A percentile compares a stretch with the other conserved stretches of the same genome.
Conservation (phyloP, 768 basidiomycete species). For the Russula lepida region DNA sequence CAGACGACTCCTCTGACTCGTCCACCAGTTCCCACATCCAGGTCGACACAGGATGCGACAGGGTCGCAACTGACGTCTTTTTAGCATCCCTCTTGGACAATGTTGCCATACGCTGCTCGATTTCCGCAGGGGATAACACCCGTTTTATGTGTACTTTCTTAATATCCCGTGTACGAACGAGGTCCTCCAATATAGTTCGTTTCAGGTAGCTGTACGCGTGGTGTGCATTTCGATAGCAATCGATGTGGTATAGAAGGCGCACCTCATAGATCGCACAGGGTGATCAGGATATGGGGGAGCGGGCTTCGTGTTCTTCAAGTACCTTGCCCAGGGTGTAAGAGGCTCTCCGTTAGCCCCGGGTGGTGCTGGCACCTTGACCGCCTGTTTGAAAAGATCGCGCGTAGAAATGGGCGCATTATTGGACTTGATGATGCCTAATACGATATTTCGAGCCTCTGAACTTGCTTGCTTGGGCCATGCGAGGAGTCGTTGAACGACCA, state of each 20-base stretch:
- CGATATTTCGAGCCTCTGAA: slow-evolving; percentile 22
- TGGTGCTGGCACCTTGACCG: slow-evolving; percentile 20
- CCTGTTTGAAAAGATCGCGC: slow-evolving; percentile 26
- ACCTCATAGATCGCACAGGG: slow-evolving; percentile 49
- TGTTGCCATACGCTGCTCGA: slow-evolving; percentile 21
- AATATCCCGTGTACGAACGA: slow-evolving; percentile 37
- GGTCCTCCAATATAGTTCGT: slow-evolving; percentile 38
- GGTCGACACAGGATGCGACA: slow-evolving; percentile 15
- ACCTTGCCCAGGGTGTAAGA: slow-evolving; percentile 9
- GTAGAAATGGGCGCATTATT: slow-evolving; percentile 23
- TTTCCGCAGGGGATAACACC: slow-evolving; percentile 26
- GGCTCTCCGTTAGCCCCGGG: background rate
- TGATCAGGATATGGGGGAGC: slow-evolving; percentile 39
- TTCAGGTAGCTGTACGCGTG: slow-evolving; percentile 48
- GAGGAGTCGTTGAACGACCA: slow-evolving; percentile 1
- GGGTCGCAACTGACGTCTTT: slow-evolving; percentile 23
- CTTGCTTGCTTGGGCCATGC: slow-evolving; percentile 13
- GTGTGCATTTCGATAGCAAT: background rate
- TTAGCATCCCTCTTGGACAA: slow-evolving; percentile 23
- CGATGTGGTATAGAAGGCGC: slow-evolving; percentile 14
- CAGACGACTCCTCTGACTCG: background rate
- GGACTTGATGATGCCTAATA: slow-evolving; percentile 21
- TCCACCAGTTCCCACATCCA: slow-evolving; percentile 37
- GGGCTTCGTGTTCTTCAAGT: slow-evolving; percentile 28
- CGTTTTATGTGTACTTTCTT: slow-evolving; percentile 34